phyloP scores from a whole-genome alignment of 2,329 filamentous ascomycete species.

The Beauveria scarabaeidicola region DNA sequence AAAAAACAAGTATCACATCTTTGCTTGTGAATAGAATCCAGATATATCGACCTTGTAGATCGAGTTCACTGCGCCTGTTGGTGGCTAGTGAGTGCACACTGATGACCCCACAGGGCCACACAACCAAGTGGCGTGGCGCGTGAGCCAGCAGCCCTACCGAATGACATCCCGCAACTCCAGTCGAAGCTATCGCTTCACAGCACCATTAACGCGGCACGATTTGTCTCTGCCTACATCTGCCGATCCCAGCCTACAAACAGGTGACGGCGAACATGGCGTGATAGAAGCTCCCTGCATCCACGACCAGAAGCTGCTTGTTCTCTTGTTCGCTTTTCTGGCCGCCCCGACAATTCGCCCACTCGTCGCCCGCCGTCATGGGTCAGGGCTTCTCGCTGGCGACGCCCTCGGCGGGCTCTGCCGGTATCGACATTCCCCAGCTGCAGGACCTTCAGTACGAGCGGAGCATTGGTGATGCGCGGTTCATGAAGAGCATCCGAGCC shows the following conservation, averaged over 20 bases:
- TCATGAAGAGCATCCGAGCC: slow-evolving; percentile 94
- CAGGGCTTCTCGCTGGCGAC: slow-evolving; percentile 93
- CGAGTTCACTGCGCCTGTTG: not conserved
- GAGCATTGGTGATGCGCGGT: slow-evolving; percentile 81
- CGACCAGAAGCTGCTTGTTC: not conserved
- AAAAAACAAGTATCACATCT: too few relatives aligned
- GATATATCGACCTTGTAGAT: not conserved
- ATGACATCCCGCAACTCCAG: slow-evolving; percentile 1
- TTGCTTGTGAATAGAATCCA: not conserved
- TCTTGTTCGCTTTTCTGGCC: not conserved
- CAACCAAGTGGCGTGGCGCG: not conserved
- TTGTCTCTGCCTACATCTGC: not conserved
- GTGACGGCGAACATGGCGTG: not conserved
- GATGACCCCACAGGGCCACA: not conserved
- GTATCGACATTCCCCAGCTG: slow-evolving; percentile 89
- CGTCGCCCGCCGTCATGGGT: slow-evolving; percentile 54
- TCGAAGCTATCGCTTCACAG: not conserved
- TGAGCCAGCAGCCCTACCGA: not conserved
- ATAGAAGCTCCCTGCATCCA: not conserved
- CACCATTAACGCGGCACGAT: not conserved
- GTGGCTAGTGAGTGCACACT: not conserved
- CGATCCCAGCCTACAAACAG: not conserved
- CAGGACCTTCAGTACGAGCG: slow-evolving; percentile 87
- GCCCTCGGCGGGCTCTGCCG: slow-evolving; percentile 81
- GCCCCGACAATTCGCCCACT: not conserved